Conservation (phyloP, 1,139 yeast species). For the Debaryomyces sp. region DNA sequence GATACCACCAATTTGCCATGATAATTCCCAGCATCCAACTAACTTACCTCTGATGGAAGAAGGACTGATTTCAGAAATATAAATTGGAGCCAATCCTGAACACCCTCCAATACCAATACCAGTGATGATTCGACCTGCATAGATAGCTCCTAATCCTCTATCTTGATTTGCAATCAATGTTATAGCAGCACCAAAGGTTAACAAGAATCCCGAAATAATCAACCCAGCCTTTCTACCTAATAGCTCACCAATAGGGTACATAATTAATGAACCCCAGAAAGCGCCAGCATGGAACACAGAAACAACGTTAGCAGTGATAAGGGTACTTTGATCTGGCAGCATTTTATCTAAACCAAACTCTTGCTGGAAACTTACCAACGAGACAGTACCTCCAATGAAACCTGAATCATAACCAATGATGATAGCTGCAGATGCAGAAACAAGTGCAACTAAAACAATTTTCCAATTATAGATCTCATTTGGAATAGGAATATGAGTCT, state of each 20-base stretch:
- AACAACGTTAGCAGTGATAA: conserved; percentile 30
- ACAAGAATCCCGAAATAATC: conserved; percentile 32
- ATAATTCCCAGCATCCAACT: conserved; percentile 52
- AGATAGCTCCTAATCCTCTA: conserved; percentile 34
- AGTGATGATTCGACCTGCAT: conserved; percentile 39
- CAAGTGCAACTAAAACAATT: conserved; percentile 23
- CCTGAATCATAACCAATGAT: conserved; percentile 41
- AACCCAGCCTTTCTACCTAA: conserved; percentile 31
- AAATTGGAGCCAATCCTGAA: conserved; percentile 36
- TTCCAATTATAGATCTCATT: conserved; percentile 26
- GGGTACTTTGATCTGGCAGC: conserved; percentile 16
- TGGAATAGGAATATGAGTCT: conserved; percentile 18
- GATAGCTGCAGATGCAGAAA: conserved; percentile 34
- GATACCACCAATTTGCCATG: conserved; percentile 54
- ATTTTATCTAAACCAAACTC: conserved; percentile 30
- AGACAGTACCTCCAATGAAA: conserved; percentile 36
- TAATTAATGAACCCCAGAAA: conserved; percentile 31
- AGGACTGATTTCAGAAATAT: conserved; percentile 35
- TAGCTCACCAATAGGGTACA: conserved; percentile 32
- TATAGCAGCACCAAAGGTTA: conserved; percentile 48
- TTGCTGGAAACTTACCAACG: conserved; percentile 26
- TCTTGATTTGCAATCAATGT: conserved; percentile 25
- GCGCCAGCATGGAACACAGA: conserved; percentile 42
- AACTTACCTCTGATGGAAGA: conserved; percentile 37
- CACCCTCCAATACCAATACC: conserved; percentile 41